phyloP scores from a whole-genome alignment of 1,284 basidiomycete genomes.

The Moesziomyces sp. region DNA sequence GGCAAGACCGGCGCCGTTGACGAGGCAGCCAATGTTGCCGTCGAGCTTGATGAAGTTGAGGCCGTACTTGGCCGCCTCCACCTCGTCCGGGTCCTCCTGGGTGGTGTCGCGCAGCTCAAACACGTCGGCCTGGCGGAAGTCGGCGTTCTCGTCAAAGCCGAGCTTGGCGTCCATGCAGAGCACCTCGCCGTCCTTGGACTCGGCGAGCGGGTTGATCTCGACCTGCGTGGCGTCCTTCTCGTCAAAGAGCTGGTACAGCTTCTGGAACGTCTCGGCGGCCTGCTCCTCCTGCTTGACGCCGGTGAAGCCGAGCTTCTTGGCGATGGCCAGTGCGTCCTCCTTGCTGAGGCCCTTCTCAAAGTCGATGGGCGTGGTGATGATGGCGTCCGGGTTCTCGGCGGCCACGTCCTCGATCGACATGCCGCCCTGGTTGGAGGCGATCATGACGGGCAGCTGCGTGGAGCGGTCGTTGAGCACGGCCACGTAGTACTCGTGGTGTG shows the following conservation, averaged over 20 bases:
- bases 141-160: constrained; percentile 98
- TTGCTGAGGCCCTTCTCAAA: constrained; percentile 85
- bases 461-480: constrained; percentile 96
- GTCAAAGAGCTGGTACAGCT: constrained; percentile 96
- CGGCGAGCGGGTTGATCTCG: constrained; percentile 99
- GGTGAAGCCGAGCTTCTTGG: constrained; percentile 91
- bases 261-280: constrained; percentile 92
- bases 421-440: constrained; percentile 83
- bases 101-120: constrained; percentile 90
- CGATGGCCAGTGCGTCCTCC: constrained; percentile 79
- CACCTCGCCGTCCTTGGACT: constrained; percentile 90
- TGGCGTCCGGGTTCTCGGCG: constrained; percentile 92
- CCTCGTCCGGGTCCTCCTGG: constrained; percentile 97
- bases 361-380: constrained; percentile 94
- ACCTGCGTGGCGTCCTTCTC: constrained; percentile 99
- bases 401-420: constrained; percentile 98
- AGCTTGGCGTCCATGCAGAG: constrained; percentile 99
- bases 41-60: constrained; percentile 99
- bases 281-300: constrained; percentile 77
- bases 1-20: constrained; percentile 97
- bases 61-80: constrained; percentile 79
- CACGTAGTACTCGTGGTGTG: constrained; percentile 97
- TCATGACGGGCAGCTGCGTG: constrained; percentile 88
- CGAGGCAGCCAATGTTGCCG: constrained; percentile 95
- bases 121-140: constrained; percentile 93